phyloP scores from a whole-genome alignment of 2,329 filamentous ascomycete species.

The Penicillium sp. region DNA sequence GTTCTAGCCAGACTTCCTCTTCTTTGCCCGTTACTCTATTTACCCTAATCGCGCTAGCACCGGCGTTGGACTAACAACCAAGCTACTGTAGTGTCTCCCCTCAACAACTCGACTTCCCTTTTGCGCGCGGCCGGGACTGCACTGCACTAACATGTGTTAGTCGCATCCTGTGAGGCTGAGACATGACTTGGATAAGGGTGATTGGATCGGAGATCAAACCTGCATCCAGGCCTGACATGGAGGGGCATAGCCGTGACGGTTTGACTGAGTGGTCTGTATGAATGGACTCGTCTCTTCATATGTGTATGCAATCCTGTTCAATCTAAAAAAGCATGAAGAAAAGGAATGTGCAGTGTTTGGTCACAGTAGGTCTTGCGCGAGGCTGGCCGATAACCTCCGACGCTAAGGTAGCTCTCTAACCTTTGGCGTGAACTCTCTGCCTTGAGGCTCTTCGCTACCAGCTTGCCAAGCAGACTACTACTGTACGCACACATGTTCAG shows the following conservation, averaged over 20 bases:
- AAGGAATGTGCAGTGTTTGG: not conserved
- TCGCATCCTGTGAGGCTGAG: not conserved
- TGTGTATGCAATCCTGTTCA: not conserved
- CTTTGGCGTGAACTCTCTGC: conserved; percentile 1
- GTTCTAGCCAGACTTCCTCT: not conserved
- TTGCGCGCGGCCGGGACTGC: not conserved
- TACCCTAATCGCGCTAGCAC: not conserved
- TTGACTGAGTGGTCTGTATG: not conserved
- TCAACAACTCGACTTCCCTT: not conserved
- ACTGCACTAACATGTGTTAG: not conserved
- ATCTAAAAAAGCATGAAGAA: not conserved
- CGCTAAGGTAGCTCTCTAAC: not conserved
- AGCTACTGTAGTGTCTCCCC: not conserved
- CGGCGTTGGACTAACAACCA: not conserved
- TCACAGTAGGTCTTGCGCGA: not conserved
- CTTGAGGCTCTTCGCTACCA: not conserved
- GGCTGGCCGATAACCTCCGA: not conserved
- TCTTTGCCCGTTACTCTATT: not conserved
- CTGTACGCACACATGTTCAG: not conserved
- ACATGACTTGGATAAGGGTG: not conserved
- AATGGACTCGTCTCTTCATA: not conserved
- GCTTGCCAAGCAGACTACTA: not conserved
- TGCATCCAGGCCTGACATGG: not conserved
- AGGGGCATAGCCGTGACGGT: not conserved
- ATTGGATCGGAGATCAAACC: not conserved